A percentile compares a stretch with the other conserved stretches of the same genome.
Conservation (phyloP, 148 eudicot species). For the Rhododendron williamsianum region DNA sequence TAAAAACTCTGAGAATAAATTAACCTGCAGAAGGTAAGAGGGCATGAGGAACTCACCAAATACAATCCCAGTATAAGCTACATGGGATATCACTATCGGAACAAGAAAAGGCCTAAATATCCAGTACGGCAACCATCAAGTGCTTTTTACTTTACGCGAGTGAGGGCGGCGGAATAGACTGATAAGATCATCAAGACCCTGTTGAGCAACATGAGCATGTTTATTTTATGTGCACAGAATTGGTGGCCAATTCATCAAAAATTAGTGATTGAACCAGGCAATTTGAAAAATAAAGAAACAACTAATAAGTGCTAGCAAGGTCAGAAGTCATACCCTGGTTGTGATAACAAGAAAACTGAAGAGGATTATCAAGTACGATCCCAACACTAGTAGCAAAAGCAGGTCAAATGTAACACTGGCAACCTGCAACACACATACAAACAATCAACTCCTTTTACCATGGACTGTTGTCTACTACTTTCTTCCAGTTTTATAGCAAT, state of each 20-base stretch:
- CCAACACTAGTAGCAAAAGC: slow-evolving; percentile 82
- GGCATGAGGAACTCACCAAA: not conserved
- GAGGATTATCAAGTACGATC: slow-evolving; percentile 83
- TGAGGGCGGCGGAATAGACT: slow-evolving; percentile 58
- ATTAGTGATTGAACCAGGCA: not conserved
- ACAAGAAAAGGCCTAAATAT: not conserved
- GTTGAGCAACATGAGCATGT: slow-evolving; percentile 16
- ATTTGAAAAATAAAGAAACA: not conserved
- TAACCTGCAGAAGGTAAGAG: slow-evolving; percentile 10
- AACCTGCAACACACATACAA: slow-evolving; percentile 52
- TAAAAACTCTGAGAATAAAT: not conserved
- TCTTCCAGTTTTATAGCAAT: not conserved
- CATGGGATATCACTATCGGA: too few relatives aligned
- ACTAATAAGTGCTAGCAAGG: not conserved
- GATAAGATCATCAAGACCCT: slow-evolving; percentile 61
- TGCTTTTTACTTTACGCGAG: slow-evolving; percentile 40
- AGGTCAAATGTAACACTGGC: slow-evolving; percentile 94
- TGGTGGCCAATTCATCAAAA: not conserved
- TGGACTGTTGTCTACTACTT: not conserved
- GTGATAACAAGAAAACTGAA: slow-evolving; percentile 90
- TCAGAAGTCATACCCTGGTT: slow-evolving; percentile 57
- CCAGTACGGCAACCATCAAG: slow-evolving; percentile 15
- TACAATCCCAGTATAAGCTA: not conserved
- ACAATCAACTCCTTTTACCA: not conserved
- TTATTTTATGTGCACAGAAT: not conserved